Conservation (phyloP, 2,329 filamentous ascomycete genomes). For the Fusarium sp. region DNA sequence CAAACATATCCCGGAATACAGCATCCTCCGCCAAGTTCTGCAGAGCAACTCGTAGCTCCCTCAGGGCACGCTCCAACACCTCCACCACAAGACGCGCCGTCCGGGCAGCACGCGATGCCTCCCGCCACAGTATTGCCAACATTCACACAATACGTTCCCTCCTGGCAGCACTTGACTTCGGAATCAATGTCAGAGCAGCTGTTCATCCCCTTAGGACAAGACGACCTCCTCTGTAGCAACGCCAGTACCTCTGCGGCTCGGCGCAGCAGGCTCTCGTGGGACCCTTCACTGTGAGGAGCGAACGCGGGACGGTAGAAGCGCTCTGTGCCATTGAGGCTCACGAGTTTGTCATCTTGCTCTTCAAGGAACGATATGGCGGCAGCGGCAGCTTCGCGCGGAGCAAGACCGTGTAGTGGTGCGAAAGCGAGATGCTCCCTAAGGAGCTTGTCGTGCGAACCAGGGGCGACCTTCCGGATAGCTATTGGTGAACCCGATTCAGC, state of each 20-base stretch:
- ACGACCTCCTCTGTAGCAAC: constrained; percentile 64
- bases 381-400: constrained; percentile 42
- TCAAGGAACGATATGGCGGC: constrained; percentile 44
- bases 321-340: constrained; percentile 23
- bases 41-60: constrained; percentile 70
- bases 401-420: constrained; percentile 40
- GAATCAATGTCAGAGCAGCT: constrained; percentile 70
- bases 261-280: constrained; percentile 45
- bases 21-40: constrained; percentile 74
- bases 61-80: constrained; percentile 67
- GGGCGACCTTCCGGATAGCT: constrained; percentile 76
- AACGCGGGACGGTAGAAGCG: constrained; percentile 59
- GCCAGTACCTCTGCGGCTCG: constrained; percentile 57
- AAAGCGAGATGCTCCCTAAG: constrained; percentile 71
- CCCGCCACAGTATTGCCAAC: constrained; percentile 70
- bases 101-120: constrained; percentile 78
- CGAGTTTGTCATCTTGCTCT: constrained; percentile 37
- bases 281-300: constrained; percentile 53
- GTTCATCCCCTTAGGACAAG: constrained; percentile 72
- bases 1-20: constrained; percentile 78
- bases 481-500: constrained; percentile 57
- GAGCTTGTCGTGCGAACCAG: constrained; percentile 77
- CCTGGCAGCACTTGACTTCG: constrained; percentile 76
- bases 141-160: constrained; percentile 70
- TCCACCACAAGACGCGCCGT: constrained; percentile 69